Conservation (phyloP, 306 rosid genomes). For the Cyamopsis tetragonoloba region DNA sequence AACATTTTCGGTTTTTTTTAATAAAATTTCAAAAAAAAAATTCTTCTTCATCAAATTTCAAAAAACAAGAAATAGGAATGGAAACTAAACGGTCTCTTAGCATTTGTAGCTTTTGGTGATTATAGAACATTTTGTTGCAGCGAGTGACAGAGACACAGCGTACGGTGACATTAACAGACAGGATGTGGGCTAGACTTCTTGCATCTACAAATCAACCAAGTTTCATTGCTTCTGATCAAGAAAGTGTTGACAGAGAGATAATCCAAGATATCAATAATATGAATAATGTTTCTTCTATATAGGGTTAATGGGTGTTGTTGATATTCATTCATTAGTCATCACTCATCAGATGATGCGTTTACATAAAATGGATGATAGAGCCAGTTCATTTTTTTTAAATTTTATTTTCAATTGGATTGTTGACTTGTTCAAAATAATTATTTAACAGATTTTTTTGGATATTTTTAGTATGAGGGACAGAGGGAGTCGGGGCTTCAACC, state of each 20-base stretch:
- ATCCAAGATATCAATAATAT: slow-evolving; percentile 25
- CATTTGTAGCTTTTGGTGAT: too few relatives aligned
- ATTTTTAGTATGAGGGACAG: too few relatives aligned
- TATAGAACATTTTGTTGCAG: slow-evolving; percentile 44
- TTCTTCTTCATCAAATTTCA: too few relatives aligned
- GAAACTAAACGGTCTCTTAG: too few relatives aligned
- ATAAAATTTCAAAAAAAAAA: too few relatives aligned
- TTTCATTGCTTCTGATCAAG: slow-evolving; percentile 44
- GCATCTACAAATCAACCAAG: slow-evolving; percentile 93
- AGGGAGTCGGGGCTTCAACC: too few relatives aligned
- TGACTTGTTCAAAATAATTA: neutral
- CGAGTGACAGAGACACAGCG: slow-evolving; percentile 74
- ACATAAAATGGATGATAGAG: neutral
- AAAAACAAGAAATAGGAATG: too few relatives aligned
- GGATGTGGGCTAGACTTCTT: slow-evolving; percentile 98
- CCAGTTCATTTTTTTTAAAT: neutral
- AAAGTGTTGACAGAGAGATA: slow-evolving; percentile 24
- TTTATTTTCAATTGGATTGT: neutral
- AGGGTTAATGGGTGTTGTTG: slow-evolving; percentile 20
- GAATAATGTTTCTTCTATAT: slow-evolving; percentile 21
- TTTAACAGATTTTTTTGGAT: too few relatives aligned
- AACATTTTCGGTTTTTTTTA: too few relatives aligned
- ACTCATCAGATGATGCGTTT: slow-evolving; percentile 11
- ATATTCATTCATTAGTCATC: slow-evolving; percentile 5
- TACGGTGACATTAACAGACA: slow-evolving; percentile 57